A percentile compares a stretch with the other conserved stretches of the same genome.
These are phyloP conservation scores for Spathaspora arborariae DNA, from an alignment of 805 yeast species.

Conservation along the genomic window DNA sequence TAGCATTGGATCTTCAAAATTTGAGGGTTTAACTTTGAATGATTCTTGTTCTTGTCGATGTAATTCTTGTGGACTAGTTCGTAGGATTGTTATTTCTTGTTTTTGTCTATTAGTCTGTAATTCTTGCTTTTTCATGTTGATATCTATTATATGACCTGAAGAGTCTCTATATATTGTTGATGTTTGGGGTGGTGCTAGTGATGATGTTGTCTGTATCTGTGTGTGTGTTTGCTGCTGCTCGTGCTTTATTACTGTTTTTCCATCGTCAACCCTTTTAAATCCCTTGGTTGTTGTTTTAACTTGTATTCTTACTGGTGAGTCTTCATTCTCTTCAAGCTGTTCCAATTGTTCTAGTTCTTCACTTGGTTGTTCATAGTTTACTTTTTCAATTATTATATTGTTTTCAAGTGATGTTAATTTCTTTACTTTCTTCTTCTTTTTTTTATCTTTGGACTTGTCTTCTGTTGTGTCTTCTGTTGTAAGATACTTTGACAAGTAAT, in stretches of 20 bases:
- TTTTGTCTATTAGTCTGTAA: conserved; percentile 20
- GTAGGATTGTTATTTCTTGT: conserved; percentile 22
- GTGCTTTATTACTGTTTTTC: conserved; percentile 6
- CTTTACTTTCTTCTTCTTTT: conserved; percentile 15
- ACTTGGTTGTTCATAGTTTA: conserved; percentile 9
- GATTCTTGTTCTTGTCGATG: conserved; percentile 23
- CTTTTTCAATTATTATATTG: conserved; percentile 5
- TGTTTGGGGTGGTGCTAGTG: conserved; percentile 1
- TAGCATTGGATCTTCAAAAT: conserved; percentile 63
- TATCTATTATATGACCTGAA: conserved; percentile 51
- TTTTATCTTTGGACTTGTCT: conserved; percentile 17
- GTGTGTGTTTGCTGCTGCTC: neutral
- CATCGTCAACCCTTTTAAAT: conserved; percentile 35
- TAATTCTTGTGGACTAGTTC: conserved; percentile 32
- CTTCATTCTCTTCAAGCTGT: conserved; percentile 14
- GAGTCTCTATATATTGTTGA: conserved; percentile 59
- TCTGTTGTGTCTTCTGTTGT: conserved; percentile 3
- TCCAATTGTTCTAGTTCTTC: conserved; percentile 10
- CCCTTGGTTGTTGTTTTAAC: conserved; percentile 19
- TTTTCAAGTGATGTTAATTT: neutral
- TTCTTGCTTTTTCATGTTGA: conserved; percentile 23
- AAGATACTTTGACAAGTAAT: conserved; percentile 30
- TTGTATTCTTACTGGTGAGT: conserved; percentile 20
- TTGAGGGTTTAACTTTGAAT: conserved; percentile 14
- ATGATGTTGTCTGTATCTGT: neutral